Percentiles rank a stretch among this genome's conserved stretches.
Evolutionary conservation across 805 yeast species (phyloP).

Genomic region (Middelhovenomyces tepae): DNA sequence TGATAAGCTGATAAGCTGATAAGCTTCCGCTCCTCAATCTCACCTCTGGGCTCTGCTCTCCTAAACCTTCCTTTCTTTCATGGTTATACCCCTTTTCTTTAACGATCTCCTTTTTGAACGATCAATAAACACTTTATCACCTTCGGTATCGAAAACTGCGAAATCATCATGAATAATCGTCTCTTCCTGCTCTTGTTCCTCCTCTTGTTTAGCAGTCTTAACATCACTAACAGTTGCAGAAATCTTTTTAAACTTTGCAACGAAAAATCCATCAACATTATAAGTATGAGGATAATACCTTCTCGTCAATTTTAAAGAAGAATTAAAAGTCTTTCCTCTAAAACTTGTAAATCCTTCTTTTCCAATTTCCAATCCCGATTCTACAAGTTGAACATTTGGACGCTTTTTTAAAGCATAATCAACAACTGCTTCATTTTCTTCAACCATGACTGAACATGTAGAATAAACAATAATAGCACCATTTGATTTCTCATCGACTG

Average conservation of each 20-base stretch:
- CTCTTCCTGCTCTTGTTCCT: conserved; percentile 48
- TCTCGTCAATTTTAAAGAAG: conserved; percentile 70
- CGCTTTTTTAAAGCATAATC: conserved; percentile 94
- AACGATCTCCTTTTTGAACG: conserved; percentile 34
- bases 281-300: conserved; percentile 98
- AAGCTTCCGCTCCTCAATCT: too few species aligned
- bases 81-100: conserved; percentile 26
- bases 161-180: conserved; percentile 81
- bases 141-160: conserved; percentile 69
- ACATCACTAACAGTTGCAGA: conserved; percentile 80
- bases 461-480: conserved; percentile 96
- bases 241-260: conserved; percentile 89
- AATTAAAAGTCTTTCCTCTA: conserved; percentile 86
- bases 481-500: conserved; percentile 89
- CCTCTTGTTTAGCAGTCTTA: conserved; percentile 80
- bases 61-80: too few species aligned
- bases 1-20: too few species aligned
- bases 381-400: conserved; percentile 91
- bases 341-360: conserved; percentile 90
- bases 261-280: conserved; percentile 97
- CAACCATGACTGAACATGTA: conserved; percentile 97
- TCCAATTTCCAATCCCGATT: conserved; percentile 86
- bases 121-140: conserved; percentile 66
- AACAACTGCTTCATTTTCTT: conserved; percentile 98
- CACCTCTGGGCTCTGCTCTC: too few species aligned